Evolutionary conservation across 192 early-diverging fungal species (phyloP), one percentile per base, ranked within the genome.

Genomic region (Gaertneriomyces semiglobifer): DNA sequence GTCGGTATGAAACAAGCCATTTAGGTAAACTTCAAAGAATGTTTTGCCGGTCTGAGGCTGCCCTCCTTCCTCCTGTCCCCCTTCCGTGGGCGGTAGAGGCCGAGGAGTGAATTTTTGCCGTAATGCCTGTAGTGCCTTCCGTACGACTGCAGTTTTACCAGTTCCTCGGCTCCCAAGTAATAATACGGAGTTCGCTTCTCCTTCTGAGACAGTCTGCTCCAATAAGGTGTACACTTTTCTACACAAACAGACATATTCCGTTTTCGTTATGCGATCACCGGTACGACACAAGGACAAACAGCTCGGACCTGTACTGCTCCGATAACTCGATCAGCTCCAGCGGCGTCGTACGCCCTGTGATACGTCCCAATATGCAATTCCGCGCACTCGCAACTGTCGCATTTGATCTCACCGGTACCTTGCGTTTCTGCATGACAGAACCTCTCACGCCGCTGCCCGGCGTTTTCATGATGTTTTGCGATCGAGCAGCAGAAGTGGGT

Each of bases 141-240:
- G 7, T 19, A 68, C 48, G n/a, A 73, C 20, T 20, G 77, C 60
- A 4, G 88, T 79, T 55, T 94, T 94, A 38, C 93, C 93, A 45
- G 85, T 81, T 7, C 91, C 91, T 58, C 88, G 78, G 45, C 83
- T 86, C 1, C 96, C 96, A 2, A 94, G 78, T 6, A 98, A 63
- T 25, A 98, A 71, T 38, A 89, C 88, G 0, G 93, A 90, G 69
- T 95, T 98, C 54, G 92, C 90, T 65, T 98, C 93, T 1, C 88
- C 88, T 16, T 72, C 62, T 4, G 71, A 65, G 5, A 92, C 76
- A 6, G 89, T 87, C 38, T 81, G 81, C 20, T 81, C 76, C 50
- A 91, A 65, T 1, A 92, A 59, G 18, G 80, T 73, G n/a, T 75
- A 65, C 11, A 90, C 62, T 66, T 81, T 76, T 42, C 80, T 84